Percentiles rank a stretch among this genome's conserved stretches.
These are phyloP conservation scores for Fagopyrum tataricum DNA, from an alignment of 148 eudicot genomes.

Conservation along the genomic window DNA sequence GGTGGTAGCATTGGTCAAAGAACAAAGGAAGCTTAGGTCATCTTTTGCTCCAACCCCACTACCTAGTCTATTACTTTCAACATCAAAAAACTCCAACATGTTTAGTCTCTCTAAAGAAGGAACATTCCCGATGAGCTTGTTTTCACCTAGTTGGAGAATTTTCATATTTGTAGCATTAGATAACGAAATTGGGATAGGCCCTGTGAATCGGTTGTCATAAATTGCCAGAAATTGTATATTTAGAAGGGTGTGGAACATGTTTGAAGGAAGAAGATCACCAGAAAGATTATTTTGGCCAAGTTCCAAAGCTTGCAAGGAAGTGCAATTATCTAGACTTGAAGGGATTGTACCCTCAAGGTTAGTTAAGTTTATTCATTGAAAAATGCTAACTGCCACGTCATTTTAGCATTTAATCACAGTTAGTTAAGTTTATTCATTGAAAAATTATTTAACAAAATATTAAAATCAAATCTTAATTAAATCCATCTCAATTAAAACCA, in stretches of 20 bases:
- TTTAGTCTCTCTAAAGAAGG: neutral
- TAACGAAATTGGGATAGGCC: slow-evolving; percentile 21
- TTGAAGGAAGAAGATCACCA: slow-evolving; percentile 22
- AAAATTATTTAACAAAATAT: no score
- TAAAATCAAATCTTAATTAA: no score
- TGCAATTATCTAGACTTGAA: slow-evolving; percentile 20
- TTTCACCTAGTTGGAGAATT: neutral
- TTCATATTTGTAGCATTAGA: slow-evolving; percentile 17
- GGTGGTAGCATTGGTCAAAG: neutral
- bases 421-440: no score
- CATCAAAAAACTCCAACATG: neutral
- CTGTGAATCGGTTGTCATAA: slow-evolving; percentile 1
- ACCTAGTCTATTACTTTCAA: neutral
- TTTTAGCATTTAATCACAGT: no score
- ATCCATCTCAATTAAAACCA: no score
- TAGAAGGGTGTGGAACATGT: slow-evolving; percentile 18
- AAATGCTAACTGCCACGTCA: no score
- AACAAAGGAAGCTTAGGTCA: neutral
- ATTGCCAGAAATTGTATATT: slow-evolving; percentile 9
- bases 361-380: no score
- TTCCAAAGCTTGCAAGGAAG: neutral
- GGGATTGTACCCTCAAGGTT: no score
- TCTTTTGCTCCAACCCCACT: neutral
- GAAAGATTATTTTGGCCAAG: slow-evolving; percentile 15
- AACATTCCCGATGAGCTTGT: slow-evolving; percentile 17